These are phyloP conservation scores for Tripterygium wilfordii DNA, from an alignment of 177 flowering plant genomes.

Conservation along the genomic window DNA sequence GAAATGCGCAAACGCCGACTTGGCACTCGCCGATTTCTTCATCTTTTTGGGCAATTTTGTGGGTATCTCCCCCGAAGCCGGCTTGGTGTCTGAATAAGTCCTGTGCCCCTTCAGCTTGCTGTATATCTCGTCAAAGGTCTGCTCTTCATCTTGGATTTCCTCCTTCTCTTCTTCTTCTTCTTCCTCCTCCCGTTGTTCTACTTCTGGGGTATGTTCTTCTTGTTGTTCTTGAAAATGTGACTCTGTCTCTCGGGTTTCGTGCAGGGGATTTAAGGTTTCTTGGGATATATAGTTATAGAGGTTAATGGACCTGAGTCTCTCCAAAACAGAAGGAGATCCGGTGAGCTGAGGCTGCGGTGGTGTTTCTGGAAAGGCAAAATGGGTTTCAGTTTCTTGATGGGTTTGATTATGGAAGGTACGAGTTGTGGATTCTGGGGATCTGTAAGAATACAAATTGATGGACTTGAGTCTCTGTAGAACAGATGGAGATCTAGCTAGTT, in stretches of 20 bases:
- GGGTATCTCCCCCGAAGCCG: conserved; percentile 36
- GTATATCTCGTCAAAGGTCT: conserved; percentile 20
- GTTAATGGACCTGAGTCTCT: conserved; percentile 25
- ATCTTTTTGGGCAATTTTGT: conserved; percentile 43
- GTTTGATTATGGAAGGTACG: not conserved
- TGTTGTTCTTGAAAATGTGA: not conserved
- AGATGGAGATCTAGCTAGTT: conserved; percentile 25
- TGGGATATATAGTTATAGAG: conserved; percentile 13
- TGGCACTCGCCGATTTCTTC: conserved; percentile 64
- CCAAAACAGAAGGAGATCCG: conserved; percentile 28
- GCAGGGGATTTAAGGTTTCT: conserved; percentile 3
- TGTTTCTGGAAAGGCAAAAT: conserved; percentile 1
- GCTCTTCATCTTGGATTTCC: conserved; percentile 1
- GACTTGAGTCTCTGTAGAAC: conserved; percentile 31
- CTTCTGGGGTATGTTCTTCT: conserved; percentile 5
- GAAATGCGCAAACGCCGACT: conserved; percentile 51
- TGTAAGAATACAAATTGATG: conserved; percentile 16
- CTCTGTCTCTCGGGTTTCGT: conserved; percentile 1
- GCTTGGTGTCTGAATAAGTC: conserved; percentile 47
- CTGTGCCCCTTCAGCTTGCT: conserved; percentile 24
- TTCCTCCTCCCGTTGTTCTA: too few relatives aligned
- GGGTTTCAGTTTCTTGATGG: not conserved
- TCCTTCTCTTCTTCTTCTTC: conserved; percentile 4
- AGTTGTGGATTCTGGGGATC: conserved; percentile 14
- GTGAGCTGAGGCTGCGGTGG: conserved; percentile 2